Evolutionary conservation across 2,329 filamentous ascomycete genomes (phyloP), one percentile per base, ranked within the genome.

Genomic region (Furcasterigmium furcatum): DNA sequence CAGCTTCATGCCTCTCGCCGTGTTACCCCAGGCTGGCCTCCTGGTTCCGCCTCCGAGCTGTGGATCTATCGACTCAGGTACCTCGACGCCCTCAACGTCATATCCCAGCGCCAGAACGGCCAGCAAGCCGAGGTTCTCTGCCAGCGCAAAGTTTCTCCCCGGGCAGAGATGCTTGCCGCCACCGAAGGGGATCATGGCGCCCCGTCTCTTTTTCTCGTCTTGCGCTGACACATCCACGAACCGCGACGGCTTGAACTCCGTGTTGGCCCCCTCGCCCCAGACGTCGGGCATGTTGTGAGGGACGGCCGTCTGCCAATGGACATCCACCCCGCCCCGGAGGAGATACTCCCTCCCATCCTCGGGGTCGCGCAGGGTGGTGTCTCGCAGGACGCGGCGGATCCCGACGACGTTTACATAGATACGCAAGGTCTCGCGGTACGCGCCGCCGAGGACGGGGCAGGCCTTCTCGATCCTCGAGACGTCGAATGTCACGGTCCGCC

Each of bases 391-490:
- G 5, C 60, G 53, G 18, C 73, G 64, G 16, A 62, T 66, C 7
- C 64, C 65, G 3, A 65, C 53, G 14, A 62, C 57, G 7, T 65
- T 63, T 9, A 67, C 60, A 32, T 59, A 60, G 1, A 72, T 36
- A 14, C 73, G 67, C 25, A 76, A 54, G 1, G 60, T 62, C 52
- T 78, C 74, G 38, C 67, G 67, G 50, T 67, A 74, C 8, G 61
- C 61, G 8, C 68, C 66, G 21, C 66, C 56, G 16, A 77, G 53
- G 4, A 73, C 57, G 0, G 70, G 68, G 45, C 68, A 73, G 2
- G 53, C 41, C 8, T 65, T 56, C 36, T 66, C 62, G 7, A 77
- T 53, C 3, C 52, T 51, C 1, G 50, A 52, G 32, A 63, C 58
- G 30, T 68, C 59, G 8, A 76, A 54, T 1, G 49, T 58, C 8